Conservation (phyloP, 805 yeast species). For the Nematodospora valgi region DNA sequence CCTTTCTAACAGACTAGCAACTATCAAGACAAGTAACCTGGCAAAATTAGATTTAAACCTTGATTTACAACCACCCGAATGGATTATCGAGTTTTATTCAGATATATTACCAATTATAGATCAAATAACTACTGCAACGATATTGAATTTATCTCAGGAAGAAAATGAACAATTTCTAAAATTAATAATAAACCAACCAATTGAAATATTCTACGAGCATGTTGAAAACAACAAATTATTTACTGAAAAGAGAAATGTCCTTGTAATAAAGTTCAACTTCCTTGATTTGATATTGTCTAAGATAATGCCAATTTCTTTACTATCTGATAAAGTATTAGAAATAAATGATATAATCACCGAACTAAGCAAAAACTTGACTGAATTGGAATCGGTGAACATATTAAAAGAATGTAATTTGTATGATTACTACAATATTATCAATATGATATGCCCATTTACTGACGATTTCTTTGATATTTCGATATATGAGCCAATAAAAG, state of each 20-base stretch:
- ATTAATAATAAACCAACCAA: conserved; percentile 46
- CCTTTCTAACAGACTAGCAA: conserved; percentile 26
- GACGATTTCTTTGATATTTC: conserved; percentile 59
- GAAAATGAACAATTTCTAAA: conserved; percentile 34
- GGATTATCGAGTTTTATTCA: conserved; percentile 65
- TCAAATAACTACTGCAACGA: conserved; percentile 27
- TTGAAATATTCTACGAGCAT: conserved; percentile 36
- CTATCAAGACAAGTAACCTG: conserved; percentile 32
- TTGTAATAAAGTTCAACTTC: conserved; percentile 54
- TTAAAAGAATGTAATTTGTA: conserved; percentile 51
- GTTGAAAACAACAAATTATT: conserved; percentile 24
- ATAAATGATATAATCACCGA: conserved; percentile 31
- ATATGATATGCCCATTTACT: conserved; percentile 62
- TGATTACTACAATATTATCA: conserved; percentile 61
- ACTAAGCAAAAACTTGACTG: conserved; percentile 37
- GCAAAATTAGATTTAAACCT: conserved; percentile 41
- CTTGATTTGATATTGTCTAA: conserved; percentile 56
- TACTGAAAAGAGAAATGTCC: conserved; percentile 27
- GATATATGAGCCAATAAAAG: conserved; percentile 61
- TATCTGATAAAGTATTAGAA: conserved; percentile 35
- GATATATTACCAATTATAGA: conserved; percentile 60
- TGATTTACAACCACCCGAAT: conserved; percentile 79
- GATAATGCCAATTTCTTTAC: conserved; percentile 43
- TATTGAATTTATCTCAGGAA: conserved; percentile 39
- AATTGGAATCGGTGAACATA: conserved; percentile 45